Evolutionary conservation across 495 filamentous ascomycete genomes (phyloP), one percentile per base, ranked within the genome.

Genomic region (Neurospora sp.): DNA sequence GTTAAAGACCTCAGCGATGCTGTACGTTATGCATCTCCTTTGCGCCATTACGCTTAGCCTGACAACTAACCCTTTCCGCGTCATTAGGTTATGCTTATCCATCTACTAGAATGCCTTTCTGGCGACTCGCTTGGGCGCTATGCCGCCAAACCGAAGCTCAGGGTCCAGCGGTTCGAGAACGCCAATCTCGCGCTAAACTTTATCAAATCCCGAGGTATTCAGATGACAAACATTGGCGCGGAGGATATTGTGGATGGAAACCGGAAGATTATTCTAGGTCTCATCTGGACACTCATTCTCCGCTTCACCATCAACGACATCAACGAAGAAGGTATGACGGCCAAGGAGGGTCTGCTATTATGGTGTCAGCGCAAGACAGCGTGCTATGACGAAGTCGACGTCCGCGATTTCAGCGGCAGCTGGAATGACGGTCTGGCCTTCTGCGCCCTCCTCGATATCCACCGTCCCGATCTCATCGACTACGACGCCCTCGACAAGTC

Each of bases 281-380:
- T 99, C 70, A 97, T 99, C 78, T 99, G 96, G 96, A 98, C 94
- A 22, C 85, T 99, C 40, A 99, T 99, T 91, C 83, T 97, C 74
- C 85, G 96, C 53, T 99, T 99, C 81, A 99, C 96, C 70, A 98
- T 99, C 81, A 97, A 91, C 79, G 94, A 98, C 82, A 99, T 98
- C 85, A 98, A 96, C 80, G 91, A 93, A 80, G 96, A 97, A 86
- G 96, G 96, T 72, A 91, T 98, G 91, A 97, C 94, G 65, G 96
- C 96, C 20, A 97, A 98, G 83, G 96, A 98, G 81, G 96, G 96
- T 69, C 83, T 99, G 76, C 81, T 99, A 65, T 84, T 99, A 27
- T 99, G 96, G 96, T 98, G 96, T 86, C 95, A 99, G 83, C 87
- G 96, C 72, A 99, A 99, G 83, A 99, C 96, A 35, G 96, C 96